Evolutionary conservation across 495 filamentous ascomycete genomes (phyloP).

Genomic region (Delitschia confertaspora): DNA sequence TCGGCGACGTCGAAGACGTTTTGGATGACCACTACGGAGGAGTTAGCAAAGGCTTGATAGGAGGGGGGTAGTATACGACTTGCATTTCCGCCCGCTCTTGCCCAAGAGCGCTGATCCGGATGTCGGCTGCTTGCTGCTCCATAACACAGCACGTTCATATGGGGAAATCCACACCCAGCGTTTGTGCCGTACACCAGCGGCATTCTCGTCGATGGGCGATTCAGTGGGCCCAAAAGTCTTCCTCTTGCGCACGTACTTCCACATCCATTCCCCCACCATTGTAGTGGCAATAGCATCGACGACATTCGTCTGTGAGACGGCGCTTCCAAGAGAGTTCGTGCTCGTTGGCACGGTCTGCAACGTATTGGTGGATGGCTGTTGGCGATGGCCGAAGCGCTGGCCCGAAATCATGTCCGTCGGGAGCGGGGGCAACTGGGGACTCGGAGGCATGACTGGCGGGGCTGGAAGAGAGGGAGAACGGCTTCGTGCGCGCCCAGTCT

Average conservation of each 20-base stretch:
- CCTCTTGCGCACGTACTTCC: constrained; percentile 87
- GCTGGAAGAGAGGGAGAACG: constrained; percentile 27
- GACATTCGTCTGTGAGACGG: constrained; percentile 64
- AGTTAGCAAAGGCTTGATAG: constrained; percentile 20
- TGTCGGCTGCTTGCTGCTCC: constrained; percentile 95
- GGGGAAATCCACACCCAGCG: constrained; percentile 98
- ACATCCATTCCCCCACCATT: constrained; percentile 99
- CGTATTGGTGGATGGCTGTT: constrained; percentile 48
- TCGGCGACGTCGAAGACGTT: constrained; percentile 96
- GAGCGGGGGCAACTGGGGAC: constrained; percentile 62
- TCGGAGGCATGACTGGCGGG: constrained; percentile 33
- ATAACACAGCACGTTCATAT: constrained; percentile 91
- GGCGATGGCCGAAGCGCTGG: constrained; percentile 38
- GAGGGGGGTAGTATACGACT: constrained; percentile 35
- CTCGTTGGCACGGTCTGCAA: constrained; percentile 28
- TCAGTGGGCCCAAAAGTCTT: constrained; percentile 87
- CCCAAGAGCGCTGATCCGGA: constrained; percentile 81
- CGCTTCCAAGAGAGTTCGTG: constrained; percentile 48
- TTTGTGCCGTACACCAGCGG: constrained; percentile 60
- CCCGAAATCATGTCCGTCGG: constrained; percentile 61
- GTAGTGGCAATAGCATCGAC: constrained; percentile 98
- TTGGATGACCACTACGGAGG: constrained; percentile 70
- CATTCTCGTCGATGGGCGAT: constrained; percentile 45
- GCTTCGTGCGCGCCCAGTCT: constrained; percentile 30
- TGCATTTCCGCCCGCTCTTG: constrained; percentile 92